Evolutionary conservation across 495 filamentous ascomycete species (phyloP).

Genomic region (Aspergillus cavernicola): DNA sequence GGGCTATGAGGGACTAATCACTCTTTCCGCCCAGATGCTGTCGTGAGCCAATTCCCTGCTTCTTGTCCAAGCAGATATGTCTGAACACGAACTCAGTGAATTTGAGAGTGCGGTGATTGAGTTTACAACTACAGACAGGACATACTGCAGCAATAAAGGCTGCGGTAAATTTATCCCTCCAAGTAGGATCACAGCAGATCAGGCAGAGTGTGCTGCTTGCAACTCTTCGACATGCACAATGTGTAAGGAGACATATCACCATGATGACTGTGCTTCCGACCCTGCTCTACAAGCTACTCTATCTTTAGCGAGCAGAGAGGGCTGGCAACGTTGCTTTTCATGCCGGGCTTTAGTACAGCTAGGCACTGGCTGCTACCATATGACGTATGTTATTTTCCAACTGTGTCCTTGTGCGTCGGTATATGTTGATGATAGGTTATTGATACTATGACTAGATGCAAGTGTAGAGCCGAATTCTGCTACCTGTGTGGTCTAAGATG

Average conservation of each 20-base stretch:
- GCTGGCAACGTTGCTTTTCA: slow-evolving; percentile 59
- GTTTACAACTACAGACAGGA: slow-evolving; percentile 9
- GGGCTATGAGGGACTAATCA: slow-evolving; percentile 19
- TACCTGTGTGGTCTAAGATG: slow-evolving; percentile 1
- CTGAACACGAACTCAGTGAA: slow-evolving; percentile 12
- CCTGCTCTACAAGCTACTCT: slow-evolving; percentile 41
- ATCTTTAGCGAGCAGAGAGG: slow-evolving; percentile 50
- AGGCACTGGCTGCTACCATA: slow-evolving; percentile 56
- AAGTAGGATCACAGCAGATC: slow-evolving; percentile 22
- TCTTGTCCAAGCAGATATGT: slow-evolving; percentile 18
- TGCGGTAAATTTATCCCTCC: slow-evolving; percentile 39
- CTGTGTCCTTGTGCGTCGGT: neutral
- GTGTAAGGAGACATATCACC: slow-evolving; percentile 28
- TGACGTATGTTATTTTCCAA: slow-evolving; percentile 48
- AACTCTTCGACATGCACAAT: slow-evolving; percentile 32
- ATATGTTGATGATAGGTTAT: neutral
- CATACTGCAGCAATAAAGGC: slow-evolving; percentile 17
- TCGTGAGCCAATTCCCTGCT: slow-evolving; percentile 16
- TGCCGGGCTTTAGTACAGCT: slow-evolving; percentile 59
- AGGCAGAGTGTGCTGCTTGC: slow-evolving; percentile 40
- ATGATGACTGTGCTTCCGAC: slow-evolving; percentile 53
- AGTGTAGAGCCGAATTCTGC: slow-evolving; percentile 4
- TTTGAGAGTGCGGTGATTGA: slow-evolving; percentile 13
- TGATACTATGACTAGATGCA: neutral
- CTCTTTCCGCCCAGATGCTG: slow-evolving; percentile 29